Evolutionary conservation across 306 rosid genomes (phyloP).

Genomic region (Pterocarpus macrocarpus): DNA sequence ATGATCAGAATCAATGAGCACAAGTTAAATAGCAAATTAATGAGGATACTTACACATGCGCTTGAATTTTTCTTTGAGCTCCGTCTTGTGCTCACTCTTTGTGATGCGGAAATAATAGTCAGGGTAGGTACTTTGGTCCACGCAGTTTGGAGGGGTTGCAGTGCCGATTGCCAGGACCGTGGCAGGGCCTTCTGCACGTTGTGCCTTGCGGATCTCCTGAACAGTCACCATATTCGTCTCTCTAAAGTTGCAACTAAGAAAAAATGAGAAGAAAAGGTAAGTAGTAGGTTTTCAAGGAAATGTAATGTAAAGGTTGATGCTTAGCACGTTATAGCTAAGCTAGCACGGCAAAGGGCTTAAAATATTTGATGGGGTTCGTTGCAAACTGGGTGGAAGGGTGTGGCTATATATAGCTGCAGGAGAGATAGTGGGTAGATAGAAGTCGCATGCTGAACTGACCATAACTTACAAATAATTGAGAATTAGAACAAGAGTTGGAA

Average conservation of each 20-base stretch:
- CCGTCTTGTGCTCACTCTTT: slow-evolving; percentile 55
- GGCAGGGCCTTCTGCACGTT: too few species aligned
- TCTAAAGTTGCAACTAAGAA: not conserved
- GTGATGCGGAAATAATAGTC: slow-evolving; percentile 73
- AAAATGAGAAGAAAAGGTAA: not conserved
- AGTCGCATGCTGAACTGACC: slow-evolving; percentile 32
- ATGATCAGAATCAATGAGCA: not conserved
- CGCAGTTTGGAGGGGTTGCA: slow-evolving; percentile 46
- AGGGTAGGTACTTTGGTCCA: slow-evolving; percentile 63
- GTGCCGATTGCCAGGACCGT: too few species aligned
- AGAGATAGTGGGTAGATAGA: slow-evolving; percentile 29
- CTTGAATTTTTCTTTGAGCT: slow-evolving; percentile 49
- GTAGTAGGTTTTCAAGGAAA: not conserved
- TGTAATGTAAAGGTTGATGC: not conserved
- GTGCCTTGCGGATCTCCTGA: slow-evolving; percentile 17
- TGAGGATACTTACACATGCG: slow-evolving; percentile 51
- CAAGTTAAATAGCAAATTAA: too few species aligned
- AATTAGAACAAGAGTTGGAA: too few species aligned
- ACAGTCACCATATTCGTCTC: slow-evolving; percentile 40
- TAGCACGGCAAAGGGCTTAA: not conserved
- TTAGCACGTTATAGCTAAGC: not conserved
- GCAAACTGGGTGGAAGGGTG: not conserved
- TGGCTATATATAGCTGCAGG: not conserved
- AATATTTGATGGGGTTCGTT: not conserved
- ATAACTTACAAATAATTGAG: not conserved